These are phyloP conservation scores for Combretum micranthum DNA, from an alignment of 345 rosid genomes.

Conservation along the genomic window DNA sequence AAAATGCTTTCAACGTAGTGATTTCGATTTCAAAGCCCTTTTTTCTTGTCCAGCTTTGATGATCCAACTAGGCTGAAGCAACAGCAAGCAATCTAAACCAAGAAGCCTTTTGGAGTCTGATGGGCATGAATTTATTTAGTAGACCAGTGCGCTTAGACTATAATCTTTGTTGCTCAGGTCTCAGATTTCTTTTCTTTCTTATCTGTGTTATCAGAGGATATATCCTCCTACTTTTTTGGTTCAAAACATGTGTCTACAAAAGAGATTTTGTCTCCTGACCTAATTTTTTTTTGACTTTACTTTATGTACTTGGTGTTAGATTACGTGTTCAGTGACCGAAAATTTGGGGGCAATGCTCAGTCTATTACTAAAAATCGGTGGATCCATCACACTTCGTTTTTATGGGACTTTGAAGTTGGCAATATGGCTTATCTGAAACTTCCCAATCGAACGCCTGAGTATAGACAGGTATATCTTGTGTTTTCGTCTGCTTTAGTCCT, in stretches of 20 bases:
- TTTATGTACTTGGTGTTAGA: constrained; percentile 26
- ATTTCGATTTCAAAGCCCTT: background rate
- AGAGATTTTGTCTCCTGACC: background rate
- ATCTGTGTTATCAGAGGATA: too few species aligned
- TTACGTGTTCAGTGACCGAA: constrained; percentile 71
- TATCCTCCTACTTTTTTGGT: too few species aligned
- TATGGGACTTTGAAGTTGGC: constrained; percentile 61
- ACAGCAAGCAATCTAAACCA: too few species aligned
- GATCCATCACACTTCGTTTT: constrained; percentile 85
- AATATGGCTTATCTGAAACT: constrained; percentile 78
- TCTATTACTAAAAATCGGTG: constrained; percentile 65
- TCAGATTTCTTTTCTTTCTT: too few species aligned
- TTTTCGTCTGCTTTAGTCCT: background rate
- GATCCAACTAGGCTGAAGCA: too few species aligned
- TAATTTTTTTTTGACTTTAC: background rate
- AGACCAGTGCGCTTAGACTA: too few species aligned
- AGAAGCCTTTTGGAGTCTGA: too few species aligned
- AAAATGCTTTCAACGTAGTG: background rate
- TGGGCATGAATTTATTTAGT: too few species aligned
- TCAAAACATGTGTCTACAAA: background rate
- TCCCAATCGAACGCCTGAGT: constrained; percentile 58
- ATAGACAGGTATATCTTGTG: constrained; percentile 39
- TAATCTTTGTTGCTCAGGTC: too few species aligned
- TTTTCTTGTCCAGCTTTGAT: too few species aligned
- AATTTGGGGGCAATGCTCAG: constrained; percentile 91